Evolutionary conservation across 192 early-diverging fungal genomes (phyloP).

Genomic region (Coemansia sp.): DNA sequence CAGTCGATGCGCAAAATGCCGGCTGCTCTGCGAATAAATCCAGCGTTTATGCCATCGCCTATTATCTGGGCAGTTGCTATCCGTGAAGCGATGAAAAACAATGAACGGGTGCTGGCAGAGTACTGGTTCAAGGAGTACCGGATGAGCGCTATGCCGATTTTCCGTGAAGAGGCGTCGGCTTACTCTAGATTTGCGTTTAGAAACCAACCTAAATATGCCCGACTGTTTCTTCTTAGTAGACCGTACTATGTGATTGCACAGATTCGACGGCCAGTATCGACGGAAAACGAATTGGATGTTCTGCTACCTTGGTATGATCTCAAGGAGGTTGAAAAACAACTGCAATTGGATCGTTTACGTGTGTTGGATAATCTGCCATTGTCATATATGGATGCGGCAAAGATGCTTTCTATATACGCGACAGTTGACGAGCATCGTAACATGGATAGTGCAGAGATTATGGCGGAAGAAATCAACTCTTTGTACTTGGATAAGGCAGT

Average conservation of each 20-base stretch:
- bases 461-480: slow-evolving; percentile 27
- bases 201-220: slow-evolving; percentile 11
- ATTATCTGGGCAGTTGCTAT: slow-evolving; percentile 32
- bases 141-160: slow-evolving; percentile 45
- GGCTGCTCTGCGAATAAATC: slow-evolving; percentile 11
- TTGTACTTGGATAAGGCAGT: slow-evolving; percentile 15
- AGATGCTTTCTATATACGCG: slow-evolving; percentile 37
- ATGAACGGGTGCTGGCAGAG: slow-evolving; percentile 20
- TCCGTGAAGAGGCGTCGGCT: slow-evolving; percentile 37
- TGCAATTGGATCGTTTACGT: slow-evolving; percentile 41
- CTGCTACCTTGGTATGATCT: slow-evolving; percentile 26
- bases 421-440: slow-evolving; percentile 38
- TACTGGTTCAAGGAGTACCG: slow-evolving; percentile 47
- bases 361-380: slow-evolving; percentile 45
- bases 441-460: slow-evolving; percentile 24
- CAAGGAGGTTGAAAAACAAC: slow-evolving; percentile 30
- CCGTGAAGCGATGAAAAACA: slow-evolving; percentile 10
- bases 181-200: slow-evolving; percentile 21
- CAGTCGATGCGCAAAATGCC: slow-evolving; percentile 22
- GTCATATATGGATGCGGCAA: slow-evolving; percentile 13
- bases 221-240: slow-evolving; percentile 16
- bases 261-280: slow-evolving; percentile 1
- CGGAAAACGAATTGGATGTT: not conserved
- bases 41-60: slow-evolving; percentile 22
- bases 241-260: slow-evolving; percentile 34